A percentile compares a stretch with the other conserved stretches of the same genome.
Evolutionary conservation across 805 yeast species (phyloP).

Genomic region (Yamadazyma insecticola): DNA sequence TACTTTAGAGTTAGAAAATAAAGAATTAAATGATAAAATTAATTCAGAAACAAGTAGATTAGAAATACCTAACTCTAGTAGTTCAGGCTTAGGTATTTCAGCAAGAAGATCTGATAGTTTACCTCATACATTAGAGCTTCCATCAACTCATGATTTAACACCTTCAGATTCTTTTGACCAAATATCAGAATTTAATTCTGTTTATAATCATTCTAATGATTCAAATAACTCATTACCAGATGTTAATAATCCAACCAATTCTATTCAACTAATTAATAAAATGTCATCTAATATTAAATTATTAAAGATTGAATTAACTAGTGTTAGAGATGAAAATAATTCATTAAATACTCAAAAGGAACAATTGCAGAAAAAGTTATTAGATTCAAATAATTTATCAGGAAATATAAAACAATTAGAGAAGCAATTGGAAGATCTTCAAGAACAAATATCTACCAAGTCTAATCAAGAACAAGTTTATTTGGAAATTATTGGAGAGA

Average conservation of each 20-base stretch:
- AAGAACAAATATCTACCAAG: conserved; percentile 4
- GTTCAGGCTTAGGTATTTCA: too few relatives aligned
- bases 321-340: conserved; percentile 59
- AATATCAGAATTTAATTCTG: conserved; percentile 11
- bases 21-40: not conserved
- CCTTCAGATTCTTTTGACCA: conserved; percentile 15
- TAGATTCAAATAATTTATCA: conserved; percentile 33
- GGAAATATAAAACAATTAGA: conserved; percentile 20
- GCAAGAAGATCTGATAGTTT: too few relatives aligned
- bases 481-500: conserved; percentile 76
- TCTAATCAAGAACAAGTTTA: conserved; percentile 43
- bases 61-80: too few relatives aligned
- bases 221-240: conserved; percentile 5
- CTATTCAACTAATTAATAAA: conserved; percentile 64
- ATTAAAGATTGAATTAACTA: conserved; percentile 70
- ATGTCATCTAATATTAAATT: conserved; percentile 74
- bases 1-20: not conserved
- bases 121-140: not conserved
- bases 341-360: conserved; percentile 55
- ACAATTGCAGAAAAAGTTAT: conserved; percentile 63
- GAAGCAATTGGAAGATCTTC: conserved; percentile 25
- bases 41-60: not conserved
- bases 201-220: conserved; percentile 4
- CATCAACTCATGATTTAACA: too few relatives aligned
- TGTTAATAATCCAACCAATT: conserved; percentile 2